A percentile compares a stretch with the other conserved stretches of the same genome.
Conservation (phyloP, 2,329 filamentous ascomycete species). For the Pyricularia sp. region DNA sequence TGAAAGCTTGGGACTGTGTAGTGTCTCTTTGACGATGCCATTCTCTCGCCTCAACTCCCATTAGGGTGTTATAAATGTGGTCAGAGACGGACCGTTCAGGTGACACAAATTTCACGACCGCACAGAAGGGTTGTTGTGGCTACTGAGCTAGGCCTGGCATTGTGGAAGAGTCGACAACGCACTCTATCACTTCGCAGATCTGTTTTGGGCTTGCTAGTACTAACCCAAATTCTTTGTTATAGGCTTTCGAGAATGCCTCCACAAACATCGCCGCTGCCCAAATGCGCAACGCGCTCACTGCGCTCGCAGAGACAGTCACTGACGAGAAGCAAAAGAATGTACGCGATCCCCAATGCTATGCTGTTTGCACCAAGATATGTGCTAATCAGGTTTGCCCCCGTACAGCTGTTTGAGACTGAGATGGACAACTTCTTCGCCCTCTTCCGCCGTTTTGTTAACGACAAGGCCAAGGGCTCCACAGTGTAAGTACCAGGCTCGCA, state of each 20-base stretch:
- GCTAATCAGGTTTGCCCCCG: neutral
- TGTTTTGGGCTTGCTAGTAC: neutral
- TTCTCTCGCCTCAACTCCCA: neutral
- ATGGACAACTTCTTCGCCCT: slow-evolving; percentile 99
- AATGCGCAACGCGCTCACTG: slow-evolving; percentile 97
- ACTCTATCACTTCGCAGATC: neutral
- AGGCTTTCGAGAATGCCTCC: slow-evolving; percentile 99
- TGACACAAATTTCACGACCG: neutral
- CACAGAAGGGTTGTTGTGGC: neutral
- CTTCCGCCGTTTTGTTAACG: slow-evolving; percentile 96
- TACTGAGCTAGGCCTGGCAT: neutral
- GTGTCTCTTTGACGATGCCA: neutral
- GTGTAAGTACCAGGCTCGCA: slow-evolving; percentile 43
- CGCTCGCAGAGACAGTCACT: slow-evolving; percentile 79
- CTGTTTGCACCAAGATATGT: neutral
- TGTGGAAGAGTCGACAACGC: neutral
- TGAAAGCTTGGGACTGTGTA: neutral
- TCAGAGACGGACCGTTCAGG: neutral
- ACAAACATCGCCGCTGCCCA: slow-evolving; percentile 96
- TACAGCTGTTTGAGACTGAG: slow-evolving; percentile 88
- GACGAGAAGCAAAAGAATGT: slow-evolving; percentile 81
- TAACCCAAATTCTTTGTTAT: slow-evolving; percentile 8
- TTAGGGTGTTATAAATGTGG: neutral
- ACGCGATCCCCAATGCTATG: slow-evolving; percentile 10
- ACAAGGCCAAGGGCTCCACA: slow-evolving; percentile 95